Evolutionary conservation across 73 alveolate genomes (phyloP), one percentile per base, ranked within the genome.

Genomic region (Paramecium biaurelia): DNA sequence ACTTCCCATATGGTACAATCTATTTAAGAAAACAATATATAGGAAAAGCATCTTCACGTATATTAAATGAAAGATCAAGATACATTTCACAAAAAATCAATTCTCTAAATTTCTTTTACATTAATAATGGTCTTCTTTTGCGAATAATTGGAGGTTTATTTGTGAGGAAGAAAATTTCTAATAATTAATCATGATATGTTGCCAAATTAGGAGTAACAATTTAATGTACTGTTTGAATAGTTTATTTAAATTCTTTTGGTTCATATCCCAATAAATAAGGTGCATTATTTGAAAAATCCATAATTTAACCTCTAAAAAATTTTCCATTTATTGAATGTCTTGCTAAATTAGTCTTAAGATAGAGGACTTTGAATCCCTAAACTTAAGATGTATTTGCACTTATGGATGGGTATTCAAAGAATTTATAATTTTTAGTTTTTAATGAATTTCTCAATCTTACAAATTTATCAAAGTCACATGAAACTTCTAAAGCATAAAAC

Each of bases 261-360:
- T 32, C 45, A 45, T 79, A 79, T 42, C 90, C 90, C 9, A 79
- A 45, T 12, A 79, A 21, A 9, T 20, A 12, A 79, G 90, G 90
- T 43, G 90, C 42, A 79, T 79, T 79, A 79, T 79, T 79, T 1
- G 90, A 79, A 23, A 41, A 79, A 30, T 79, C 45, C 42, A 79
- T 79, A 11, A 79, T 79, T 45, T 79, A 14, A n/a, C 90, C 90
- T 79, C 90, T 79, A 79, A 8, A 41, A 23, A 79, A 30, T 79
- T 79, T 42, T 3, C 90, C 90, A 30, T 79, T 79, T 7, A 30
- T 79, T 18, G 74, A 32, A 79, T 79, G 90, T 45, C 90, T 79
- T 1, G 90, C 90, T 45, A 79, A 41, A 47, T 79, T 79, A 20
- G 74, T 42, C 15, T 79, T 79, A 0, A 79, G 18, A 79, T 79